A percentile compares a stretch with the other conserved stretches of the same genome.
These are phyloP conservation scores for Yarrowia divulgata DNA, from an alignment of 805 yeast genomes.

Conservation along the genomic window DNA sequence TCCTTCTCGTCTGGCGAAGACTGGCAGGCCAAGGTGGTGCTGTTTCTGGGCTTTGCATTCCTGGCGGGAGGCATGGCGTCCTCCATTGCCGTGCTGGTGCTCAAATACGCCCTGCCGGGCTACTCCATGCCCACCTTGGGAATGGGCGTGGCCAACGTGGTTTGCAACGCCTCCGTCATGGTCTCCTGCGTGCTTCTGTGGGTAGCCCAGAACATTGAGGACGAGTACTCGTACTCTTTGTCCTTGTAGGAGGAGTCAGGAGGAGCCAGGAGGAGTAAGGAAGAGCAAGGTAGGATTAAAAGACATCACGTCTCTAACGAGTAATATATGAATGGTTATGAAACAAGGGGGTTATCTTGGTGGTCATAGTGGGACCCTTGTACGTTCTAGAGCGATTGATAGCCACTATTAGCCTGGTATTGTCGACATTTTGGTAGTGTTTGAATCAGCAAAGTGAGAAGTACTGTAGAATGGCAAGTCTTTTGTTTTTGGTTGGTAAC, in stretches of 20 bases:
- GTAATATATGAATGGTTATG: constrained; percentile 6
- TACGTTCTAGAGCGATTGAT: no score
- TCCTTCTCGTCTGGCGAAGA: constrained; percentile 60
- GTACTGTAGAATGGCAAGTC: no score
- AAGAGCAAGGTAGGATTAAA: background rate
- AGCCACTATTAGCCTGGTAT: no score
- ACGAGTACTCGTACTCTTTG: constrained; percentile 91
- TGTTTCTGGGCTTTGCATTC: constrained; percentile 90
- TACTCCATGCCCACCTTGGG: constrained; percentile 87
- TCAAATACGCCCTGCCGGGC: constrained; percentile 82
- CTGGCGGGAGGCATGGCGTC: constrained; percentile 96
- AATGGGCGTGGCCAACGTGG: constrained; percentile 91
- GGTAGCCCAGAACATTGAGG: constrained; percentile 95
- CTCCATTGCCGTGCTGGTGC: constrained; percentile 82
- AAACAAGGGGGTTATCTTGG: no score
- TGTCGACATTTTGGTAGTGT: no score
- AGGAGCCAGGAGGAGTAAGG: no score
- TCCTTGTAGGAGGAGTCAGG: constrained; percentile 58
- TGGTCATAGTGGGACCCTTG: no score
- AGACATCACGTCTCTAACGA: constrained; percentile 8
- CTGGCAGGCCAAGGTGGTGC: constrained; percentile 92
- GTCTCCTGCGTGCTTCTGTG: constrained; percentile 87
- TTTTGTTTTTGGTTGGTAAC: no score
- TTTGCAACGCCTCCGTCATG: constrained; percentile 80
- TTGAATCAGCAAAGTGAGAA: no score